These are phyloP conservation scores for Pseudogymnoascus pannorum DNA, from an alignment of 2,329 filamentous ascomycete genomes.

Conservation along the genomic window DNA sequence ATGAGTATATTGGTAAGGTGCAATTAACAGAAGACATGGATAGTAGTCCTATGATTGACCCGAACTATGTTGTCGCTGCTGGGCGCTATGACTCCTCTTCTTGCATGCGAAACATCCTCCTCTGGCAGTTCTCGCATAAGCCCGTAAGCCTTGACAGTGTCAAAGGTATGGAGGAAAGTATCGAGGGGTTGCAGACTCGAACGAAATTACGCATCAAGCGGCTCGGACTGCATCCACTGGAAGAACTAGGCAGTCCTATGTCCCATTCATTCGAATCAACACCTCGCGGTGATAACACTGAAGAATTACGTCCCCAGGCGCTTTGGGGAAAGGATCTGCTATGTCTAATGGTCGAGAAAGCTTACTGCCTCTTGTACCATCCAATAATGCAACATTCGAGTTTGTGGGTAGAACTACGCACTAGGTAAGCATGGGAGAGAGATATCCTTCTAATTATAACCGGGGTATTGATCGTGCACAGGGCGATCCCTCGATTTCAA, in stretches of 20 bases:
- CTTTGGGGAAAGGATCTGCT: conserved; percentile 12
- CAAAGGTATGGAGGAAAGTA: background rate
- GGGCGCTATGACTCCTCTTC: conserved; percentile 4
- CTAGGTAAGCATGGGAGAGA: conserved; percentile 9
- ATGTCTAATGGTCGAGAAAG: conserved; percentile 21
- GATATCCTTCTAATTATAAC: conserved; percentile 9
- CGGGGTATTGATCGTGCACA: conserved; percentile 3
- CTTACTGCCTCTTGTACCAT: conserved; percentile 20
- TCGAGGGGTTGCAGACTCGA: background rate
- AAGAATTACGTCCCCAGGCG: background rate
- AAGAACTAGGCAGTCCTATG: background rate
- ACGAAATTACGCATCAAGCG: background rate
- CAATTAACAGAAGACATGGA: conserved; percentile 27
- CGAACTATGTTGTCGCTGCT: background rate
- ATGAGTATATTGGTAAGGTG: conserved; percentile 38
- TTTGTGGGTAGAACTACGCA: background rate
- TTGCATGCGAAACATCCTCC: conserved; percentile 3
- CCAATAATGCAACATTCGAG: conserved; percentile 15
- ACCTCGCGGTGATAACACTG: background rate
- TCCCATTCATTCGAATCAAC: background rate
- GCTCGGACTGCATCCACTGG: background rate
- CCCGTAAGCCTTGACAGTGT: conserved; percentile 4
- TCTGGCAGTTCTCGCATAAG: background rate
- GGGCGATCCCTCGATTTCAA: conserved; percentile 21
- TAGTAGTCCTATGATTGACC: background rate